Evolutionary conservation across 495 filamentous ascomycete genomes (phyloP).

Genomic region (Copromyces sp.): DNA sequence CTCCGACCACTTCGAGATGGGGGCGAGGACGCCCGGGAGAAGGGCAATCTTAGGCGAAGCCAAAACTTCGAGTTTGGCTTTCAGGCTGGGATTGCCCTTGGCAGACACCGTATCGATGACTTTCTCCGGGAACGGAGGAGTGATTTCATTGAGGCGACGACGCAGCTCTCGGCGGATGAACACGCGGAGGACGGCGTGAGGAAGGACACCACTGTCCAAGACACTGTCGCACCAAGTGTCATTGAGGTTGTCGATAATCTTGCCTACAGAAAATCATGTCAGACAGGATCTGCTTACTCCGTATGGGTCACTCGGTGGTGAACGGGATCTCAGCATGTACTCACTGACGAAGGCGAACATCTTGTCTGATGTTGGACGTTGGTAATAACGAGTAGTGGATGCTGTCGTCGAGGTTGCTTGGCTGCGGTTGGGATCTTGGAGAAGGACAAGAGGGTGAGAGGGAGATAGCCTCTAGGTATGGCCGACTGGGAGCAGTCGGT

Average conservation of each 20-base stretch:
- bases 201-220: slow-evolving; percentile 50
- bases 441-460: not conserved
- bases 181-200: slow-evolving; percentile 44
- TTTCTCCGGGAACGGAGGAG: not conserved
- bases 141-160: slow-evolving; percentile 39
- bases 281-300: not conserved
- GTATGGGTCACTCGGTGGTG: not conserved
- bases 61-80: not conserved
- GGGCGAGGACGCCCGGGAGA: not conserved
- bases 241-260: not conserved
- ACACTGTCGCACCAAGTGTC: slow-evolving; percentile 18
- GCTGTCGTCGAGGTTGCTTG: not conserved
- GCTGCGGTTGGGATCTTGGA: not conserved
- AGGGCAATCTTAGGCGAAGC: slow-evolving; percentile 30
- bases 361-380: not conserved
- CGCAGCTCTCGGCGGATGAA: slow-evolving; percentile 47
- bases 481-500: not conserved
- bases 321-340: not conserved
- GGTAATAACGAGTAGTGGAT: not conserved
- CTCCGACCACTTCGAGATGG: slow-evolving; percentile 5
- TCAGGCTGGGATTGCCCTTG: not conserved
- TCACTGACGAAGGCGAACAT: not conserved
- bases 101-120: not conserved
- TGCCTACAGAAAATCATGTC: not conserved
- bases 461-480: not conserved